phyloP scores from a whole-genome alignment of 2,329 filamentous ascomycete species.

The Stachybotrys chlorohalonatus region DNA sequence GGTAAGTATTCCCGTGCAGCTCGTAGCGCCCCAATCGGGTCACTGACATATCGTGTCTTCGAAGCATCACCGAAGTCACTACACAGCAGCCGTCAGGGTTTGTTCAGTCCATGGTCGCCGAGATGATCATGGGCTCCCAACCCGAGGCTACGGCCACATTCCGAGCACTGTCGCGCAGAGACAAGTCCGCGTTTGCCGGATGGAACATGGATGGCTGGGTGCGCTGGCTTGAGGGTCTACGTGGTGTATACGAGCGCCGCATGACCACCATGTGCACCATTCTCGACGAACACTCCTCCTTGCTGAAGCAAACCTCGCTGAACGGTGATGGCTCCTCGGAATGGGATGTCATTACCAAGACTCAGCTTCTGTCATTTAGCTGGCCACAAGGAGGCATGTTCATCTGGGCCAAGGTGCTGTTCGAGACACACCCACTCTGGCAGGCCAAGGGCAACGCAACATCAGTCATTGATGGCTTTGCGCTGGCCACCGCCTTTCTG shows the following conservation, averaged over 20 bases:
- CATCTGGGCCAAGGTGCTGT: constrained; percentile 68
- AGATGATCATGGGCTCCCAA: constrained; percentile 64
- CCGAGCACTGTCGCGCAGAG: constrained; percentile 34
- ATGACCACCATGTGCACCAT: constrained; percentile 72
- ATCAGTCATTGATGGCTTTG: constrained; percentile 39
- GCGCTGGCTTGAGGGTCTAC: constrained; percentile 78
- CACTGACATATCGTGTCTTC: constrained; percentile 1
- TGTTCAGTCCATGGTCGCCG: constrained; percentile 73
- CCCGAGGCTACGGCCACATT: constrained; percentile 33
- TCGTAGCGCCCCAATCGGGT: not conserved
- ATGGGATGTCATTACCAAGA: constrained; percentile 70
- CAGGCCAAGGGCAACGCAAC: constrained; percentile 18
- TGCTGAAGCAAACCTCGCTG: constrained; percentile 54
- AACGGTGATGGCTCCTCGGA: constrained; percentile 40
- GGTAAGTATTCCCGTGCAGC: constrained; percentile 10
- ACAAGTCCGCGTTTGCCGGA: constrained; percentile 39
- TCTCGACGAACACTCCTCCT: constrained; percentile 58
- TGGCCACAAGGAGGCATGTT: constrained; percentile 91
- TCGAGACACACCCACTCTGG: constrained; percentile 65
- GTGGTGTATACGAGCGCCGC: constrained; percentile 74
- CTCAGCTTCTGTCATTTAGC: constrained; percentile 62
- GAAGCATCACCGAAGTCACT: constrained; percentile 64
- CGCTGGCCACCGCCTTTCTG: constrained; percentile 59
- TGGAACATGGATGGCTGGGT: constrained; percentile 86
- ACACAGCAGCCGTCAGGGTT: constrained; percentile 87